Evolutionary conservation across 2,329 filamentous ascomycete genomes (phyloP), one percentile per base, ranked within the genome.

Genomic region (Xylaria sp.): DNA sequence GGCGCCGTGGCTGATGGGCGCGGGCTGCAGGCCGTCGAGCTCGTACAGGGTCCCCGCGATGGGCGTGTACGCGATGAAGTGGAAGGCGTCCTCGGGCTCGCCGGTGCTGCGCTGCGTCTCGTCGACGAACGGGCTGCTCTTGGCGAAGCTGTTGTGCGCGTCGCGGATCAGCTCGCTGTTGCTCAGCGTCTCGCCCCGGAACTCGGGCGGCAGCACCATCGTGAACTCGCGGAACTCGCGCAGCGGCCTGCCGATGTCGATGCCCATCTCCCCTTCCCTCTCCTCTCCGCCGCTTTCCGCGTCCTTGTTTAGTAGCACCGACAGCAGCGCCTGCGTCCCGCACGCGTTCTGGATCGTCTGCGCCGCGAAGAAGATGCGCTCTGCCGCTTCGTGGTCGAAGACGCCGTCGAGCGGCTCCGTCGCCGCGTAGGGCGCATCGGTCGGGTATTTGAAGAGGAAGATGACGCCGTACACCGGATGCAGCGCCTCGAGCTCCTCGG

Each of bases 271-370:
- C 29, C n/a, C 21, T 15, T 23, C 40, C 13, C 52, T 38, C 31
- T 25, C 9, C n/a, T 40, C 8, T 46, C 19, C 27, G 9, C 37
- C 43, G 38, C 40, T 38, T 40, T 58, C 44, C 11, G 35, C 43
- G 17, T 75, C 74, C 76, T 96, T 90, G 80, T 99, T 99, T 68
- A 99, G 82, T 31, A 98, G 84, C 56, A 98, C 91, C 54, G 91
- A 95, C 40, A 99, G 86, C 47, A 99, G 86, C 3, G 95, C 95
- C 77, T 99, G 95, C 15, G 95, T 99, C 44, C 93, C 95, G 79
- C 95, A 99, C 7, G 95, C 95, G 78, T 99, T 99, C 78, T 98
- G 94, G 75, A 99, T 99, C 3, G 94, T 98, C 80, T 99, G 95
- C 29, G 90, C 88, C 3, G 95, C 95, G 78, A 99, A 99, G 84